These are phyloP conservation scores for Tetrahymena malaccensis DNA, from an alignment of 73 alveolate genomes.

Conservation along the genomic window DNA sequence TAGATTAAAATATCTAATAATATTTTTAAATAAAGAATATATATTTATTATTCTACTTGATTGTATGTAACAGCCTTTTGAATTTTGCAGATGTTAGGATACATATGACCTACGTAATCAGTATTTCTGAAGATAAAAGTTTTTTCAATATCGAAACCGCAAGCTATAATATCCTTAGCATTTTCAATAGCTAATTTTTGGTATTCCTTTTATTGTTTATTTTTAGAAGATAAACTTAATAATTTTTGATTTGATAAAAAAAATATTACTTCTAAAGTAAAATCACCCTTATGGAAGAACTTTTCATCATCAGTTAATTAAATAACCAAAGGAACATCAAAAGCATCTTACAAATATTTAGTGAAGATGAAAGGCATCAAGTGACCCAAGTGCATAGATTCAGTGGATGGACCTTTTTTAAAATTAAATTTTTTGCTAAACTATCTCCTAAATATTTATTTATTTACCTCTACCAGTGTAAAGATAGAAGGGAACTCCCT, in stretches of 20 bases:
- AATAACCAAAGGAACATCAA: slow-evolving; percentile 97
- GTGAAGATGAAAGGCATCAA: slow-evolving; percentile 90
- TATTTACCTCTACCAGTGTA: slow-evolving; percentile 87
- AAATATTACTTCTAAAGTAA: slow-evolving; percentile 2
- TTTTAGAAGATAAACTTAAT: neutral
- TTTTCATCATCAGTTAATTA: slow-evolving; percentile 99
- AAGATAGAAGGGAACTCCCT: slow-evolving; percentile 90
- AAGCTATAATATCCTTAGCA: slow-evolving; percentile 98
- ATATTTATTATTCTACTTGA: slow-evolving; percentile 56
- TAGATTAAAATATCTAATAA: slow-evolving; percentile 21
- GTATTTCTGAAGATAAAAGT: slow-evolving; percentile 95
- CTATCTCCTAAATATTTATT: too few relatives aligned
- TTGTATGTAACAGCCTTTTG: slow-evolving; percentile 86
- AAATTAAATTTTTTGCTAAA: too few relatives aligned
- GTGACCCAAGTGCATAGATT: slow-evolving; percentile 98
- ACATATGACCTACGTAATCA: slow-evolving; percentile 87
- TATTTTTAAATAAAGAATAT: neutral
- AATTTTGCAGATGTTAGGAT: slow-evolving; percentile 80
- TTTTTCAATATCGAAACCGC: slow-evolving; percentile 97
- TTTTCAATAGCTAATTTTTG: slow-evolving; percentile 85
- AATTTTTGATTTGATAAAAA: neutral
- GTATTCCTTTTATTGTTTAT: slow-evolving; percentile 42
- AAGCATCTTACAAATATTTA: slow-evolving; percentile 95
- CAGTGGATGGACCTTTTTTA: slow-evolving; percentile 85
- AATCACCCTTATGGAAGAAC: slow-evolving; percentile 73